Conservation (phyloP, 1,139 yeast species). For the Scheffersomyces segobiensis region DNA sequence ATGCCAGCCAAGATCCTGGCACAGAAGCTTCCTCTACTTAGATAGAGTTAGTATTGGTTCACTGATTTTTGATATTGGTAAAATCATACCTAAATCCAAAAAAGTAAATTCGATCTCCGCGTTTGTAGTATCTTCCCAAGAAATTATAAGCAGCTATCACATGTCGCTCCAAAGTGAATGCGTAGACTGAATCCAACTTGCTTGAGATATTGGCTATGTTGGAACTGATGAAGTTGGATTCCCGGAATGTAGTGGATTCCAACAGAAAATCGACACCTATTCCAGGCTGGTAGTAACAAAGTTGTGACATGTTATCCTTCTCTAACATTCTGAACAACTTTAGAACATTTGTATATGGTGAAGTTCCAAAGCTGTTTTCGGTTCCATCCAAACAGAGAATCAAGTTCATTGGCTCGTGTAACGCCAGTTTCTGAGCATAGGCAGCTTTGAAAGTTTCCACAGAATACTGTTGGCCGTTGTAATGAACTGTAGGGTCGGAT, state of each 20-base stretch:
- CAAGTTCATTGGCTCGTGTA: conserved; percentile 12
- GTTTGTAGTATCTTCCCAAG: conserved; percentile 45
- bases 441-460: not conserved
- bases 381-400: conserved; percentile 68
- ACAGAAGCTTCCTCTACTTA: conserved; percentile 63
- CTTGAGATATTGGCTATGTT: conserved; percentile 15
- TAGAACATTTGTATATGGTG: conserved; percentile 56
- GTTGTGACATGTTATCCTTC: conserved; percentile 40
- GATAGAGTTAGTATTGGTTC: conserved; percentile 5
- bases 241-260: conserved; percentile 23
- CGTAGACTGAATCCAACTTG: conserved; percentile 50
- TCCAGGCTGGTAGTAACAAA: conserved; percentile 69
- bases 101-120: conserved; percentile 52
- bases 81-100: conserved; percentile 52
- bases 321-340: conserved; percentile 55
- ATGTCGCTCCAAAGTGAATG: conserved; percentile 54
- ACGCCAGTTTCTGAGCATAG: not conserved
- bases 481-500: not conserved
- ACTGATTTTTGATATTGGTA: conserved; percentile 5
- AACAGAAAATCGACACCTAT: conserved; percentile 53
- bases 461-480: not conserved
- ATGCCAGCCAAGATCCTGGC: conserved; percentile 64
- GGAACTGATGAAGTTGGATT: conserved; percentile 17
- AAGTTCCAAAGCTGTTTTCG: conserved; percentile 55
- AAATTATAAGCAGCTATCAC: conserved; percentile 57